Evolutionary conservation across 2,329 filamentous ascomycete genomes (phyloP), one percentile per base, ranked within the genome.

Genomic region (Hypocrella siamensis): DNA sequence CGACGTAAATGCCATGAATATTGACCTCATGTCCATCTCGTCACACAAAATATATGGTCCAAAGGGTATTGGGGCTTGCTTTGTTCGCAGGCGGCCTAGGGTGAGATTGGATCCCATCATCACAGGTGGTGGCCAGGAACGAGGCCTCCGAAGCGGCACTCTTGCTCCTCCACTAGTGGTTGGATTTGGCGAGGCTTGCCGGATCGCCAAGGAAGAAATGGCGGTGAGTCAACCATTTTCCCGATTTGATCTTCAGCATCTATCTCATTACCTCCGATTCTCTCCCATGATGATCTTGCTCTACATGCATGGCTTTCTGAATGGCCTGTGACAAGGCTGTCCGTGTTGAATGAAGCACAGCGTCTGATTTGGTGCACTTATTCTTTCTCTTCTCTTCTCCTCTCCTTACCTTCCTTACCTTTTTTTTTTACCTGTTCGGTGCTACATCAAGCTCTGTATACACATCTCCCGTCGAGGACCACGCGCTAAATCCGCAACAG

Each of bases 41-140:
- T 86, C 83, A 19, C 90, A 98, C 62, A 98, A 98, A 61, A 93
- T 98, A 33, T 98, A 98, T 52, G 90, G 90, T 17, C 90, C 90
- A 33, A 98, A 93, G 65, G 90, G 90, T 21, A 82, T 98, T 35
- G 90, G 90, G 36, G 90, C 90, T 36, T 98, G 90, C 60, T 98
- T 88, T 49, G 83, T 98, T 30, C 79, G 90, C 48, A 75, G 90
- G 61, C 72, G 90, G 35, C 90, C 90, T 2, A 77, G 88, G 53
- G 90, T 98, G 43, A 82, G 90, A 56, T 63, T 98, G 35, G 90
- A 98, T 37, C 90, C 90, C 31, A 79, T 98, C 52, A 98, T 98
- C 60, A 92, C 75, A 34, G 90, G 90, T 38, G 90, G 90, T 57
- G 90, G 90, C 5, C 90, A 98, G 54, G 90, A 98, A 63, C 72